A percentile compares a stretch with the other conserved stretches of the same genome.
phyloP scores from a whole-genome alignment of 1,139 yeast genomes.

The Debaryomycetaceae sp. region DNA sequence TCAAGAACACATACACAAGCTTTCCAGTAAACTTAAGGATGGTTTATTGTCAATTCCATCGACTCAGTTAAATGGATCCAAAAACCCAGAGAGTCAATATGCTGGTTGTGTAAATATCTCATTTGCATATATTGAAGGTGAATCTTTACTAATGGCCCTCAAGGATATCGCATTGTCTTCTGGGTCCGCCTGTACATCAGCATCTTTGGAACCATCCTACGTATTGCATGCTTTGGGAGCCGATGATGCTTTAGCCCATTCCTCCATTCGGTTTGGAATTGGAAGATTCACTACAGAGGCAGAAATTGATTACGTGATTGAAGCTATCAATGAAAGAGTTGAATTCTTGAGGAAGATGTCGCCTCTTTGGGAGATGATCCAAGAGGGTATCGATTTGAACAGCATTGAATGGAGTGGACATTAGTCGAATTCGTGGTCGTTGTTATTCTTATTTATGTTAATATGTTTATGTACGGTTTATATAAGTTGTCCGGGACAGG shows the following conservation, averaged over 20 bases:
- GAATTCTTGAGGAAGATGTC: constrained; percentile 87
- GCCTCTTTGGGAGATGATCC: constrained; percentile 99
- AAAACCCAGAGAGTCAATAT: constrained; percentile 53
- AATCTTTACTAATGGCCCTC: constrained; percentile 93
- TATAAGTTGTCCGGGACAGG: not conserved
- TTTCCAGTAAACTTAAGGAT: constrained; percentile 68
- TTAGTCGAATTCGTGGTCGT: constrained; percentile 22
- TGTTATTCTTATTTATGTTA: not conserved
- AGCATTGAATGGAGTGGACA: constrained; percentile 98
- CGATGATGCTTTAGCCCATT: constrained; percentile 97
- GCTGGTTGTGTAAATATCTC: constrained; percentile 96
- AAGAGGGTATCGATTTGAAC: constrained; percentile 92
- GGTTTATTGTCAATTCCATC: constrained; percentile 82
- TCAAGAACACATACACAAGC: constrained; percentile 59
- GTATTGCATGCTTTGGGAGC: constrained; percentile 96
- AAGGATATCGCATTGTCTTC: constrained; percentile 95
- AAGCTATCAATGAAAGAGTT: constrained; percentile 86
- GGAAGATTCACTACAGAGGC: constrained; percentile 97
- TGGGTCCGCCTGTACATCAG: constrained; percentile 99
- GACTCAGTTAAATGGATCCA: constrained; percentile 85
- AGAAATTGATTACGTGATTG: constrained; percentile 88
- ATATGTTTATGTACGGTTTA: not conserved
- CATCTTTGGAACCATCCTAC: constrained; percentile 95
- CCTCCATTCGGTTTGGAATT: constrained; percentile 93
- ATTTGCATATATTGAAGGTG: constrained; percentile 97